Base-by-base conservation (phyloP, 2,329 filamentous ascomycete species). In the Talaromyces sp. region DNA sequence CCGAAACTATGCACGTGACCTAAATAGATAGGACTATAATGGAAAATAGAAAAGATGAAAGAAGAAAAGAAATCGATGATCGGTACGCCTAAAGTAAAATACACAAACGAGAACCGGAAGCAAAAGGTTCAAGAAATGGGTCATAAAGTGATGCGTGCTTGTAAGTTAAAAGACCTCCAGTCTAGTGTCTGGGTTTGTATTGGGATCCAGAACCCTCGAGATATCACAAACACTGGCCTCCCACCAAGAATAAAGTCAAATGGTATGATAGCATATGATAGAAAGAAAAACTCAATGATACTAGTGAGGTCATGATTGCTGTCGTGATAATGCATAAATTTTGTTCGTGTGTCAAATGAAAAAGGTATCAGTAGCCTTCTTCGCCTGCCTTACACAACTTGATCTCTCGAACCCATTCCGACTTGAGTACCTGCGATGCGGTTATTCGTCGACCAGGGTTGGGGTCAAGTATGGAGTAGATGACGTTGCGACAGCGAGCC, bases 391-490 rank as follows among this genome's bases (percentile, higher is more conserved):
- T 95, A 83, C 95, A 99, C 65, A 98, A 86, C 81, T 93, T 96
- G 79, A 98, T 97, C 79, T 97, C 94, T 71, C 95, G 91, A 70
- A 95, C 93, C 95, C 95, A 99, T 82, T 99, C 95, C 4, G 94
- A 98, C 80, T 97, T 97, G 73, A 99, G 87, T 65, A 98, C 92
- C 81, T 99, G 95, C 47, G 93, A 94, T 66, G 95, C 94, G 35
- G 93, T 97, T 76, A 99, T 94, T 71, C 95, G 92, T 69, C 95
- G 90, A 65, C 87, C 87, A 31, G 95, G 93, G 76, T 97, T 97
- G 35, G 95, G 95, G 75, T 99, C 95, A 54, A 99, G 86, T 69
- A 99, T 97, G 25, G 93, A 98, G 81, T 99, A 99, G 75, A 99
- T 97, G 73, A 99, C 95, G 73, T 99, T 99, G 68, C 95, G 91